Evolutionary conservation across 768 basidiomycete genomes (phyloP).

Genomic region (Psilocybe cubensis): DNA sequence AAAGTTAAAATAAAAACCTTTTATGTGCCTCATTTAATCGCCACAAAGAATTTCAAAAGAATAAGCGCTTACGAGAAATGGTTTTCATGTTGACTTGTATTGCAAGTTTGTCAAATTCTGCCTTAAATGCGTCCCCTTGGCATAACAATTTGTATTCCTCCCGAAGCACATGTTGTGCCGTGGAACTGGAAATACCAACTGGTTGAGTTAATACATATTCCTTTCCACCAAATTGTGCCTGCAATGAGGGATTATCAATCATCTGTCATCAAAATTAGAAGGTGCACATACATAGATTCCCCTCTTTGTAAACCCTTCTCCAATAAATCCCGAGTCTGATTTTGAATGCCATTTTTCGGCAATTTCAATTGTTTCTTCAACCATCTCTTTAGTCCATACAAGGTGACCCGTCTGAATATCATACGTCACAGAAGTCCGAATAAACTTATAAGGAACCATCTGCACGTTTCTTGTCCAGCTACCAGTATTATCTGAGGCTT

Average conservation of each 20-base stretch:
- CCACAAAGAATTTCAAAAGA: background rate
- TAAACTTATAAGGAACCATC: too few species aligned
- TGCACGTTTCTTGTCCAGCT: too few species aligned
- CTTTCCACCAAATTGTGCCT: conserved; percentile 16
- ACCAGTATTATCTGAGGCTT: too few species aligned
- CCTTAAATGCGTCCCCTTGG: background rate
- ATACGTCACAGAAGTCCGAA: background rate
- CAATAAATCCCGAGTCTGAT: conserved; percentile 15
- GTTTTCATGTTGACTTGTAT: background rate
- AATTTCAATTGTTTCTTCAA: background rate
- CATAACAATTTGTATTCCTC: conserved; percentile 1
- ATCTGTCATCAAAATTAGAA: background rate
- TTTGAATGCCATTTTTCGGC: background rate
- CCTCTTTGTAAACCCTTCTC: conserved; percentile 19
- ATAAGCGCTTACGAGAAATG: background rate
- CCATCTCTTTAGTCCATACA: background rate
- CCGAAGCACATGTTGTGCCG: background rate
- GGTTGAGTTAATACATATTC: conserved; percentile 26
- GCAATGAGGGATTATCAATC: background rate
- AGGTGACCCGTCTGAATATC: background rate
- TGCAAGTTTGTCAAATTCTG: background rate
- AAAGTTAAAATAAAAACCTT: conserved; percentile 32
- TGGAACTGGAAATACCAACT: background rate
- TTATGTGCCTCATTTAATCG: background rate
- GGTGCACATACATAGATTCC: conserved; percentile 24